A percentile compares a stretch with the other conserved stretches of the same genome.
Conservation (phyloP, 2,329 filamentous ascomycete genomes). For the Colletotrichum chlorophyti region DNA sequence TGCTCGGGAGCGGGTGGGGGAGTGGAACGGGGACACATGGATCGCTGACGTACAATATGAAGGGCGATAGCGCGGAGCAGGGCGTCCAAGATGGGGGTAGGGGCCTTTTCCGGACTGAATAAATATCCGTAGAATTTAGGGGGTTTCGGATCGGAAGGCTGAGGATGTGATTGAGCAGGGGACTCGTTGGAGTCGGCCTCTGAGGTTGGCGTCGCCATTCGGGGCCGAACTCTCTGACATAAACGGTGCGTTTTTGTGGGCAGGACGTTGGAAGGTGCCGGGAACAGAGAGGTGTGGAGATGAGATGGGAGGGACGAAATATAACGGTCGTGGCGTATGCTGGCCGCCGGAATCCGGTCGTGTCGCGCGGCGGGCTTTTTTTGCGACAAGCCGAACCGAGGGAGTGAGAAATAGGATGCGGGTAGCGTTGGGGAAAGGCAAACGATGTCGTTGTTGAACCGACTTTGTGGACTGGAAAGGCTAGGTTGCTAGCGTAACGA, state of each 20-base stretch:
- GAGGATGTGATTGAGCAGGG: constrained; percentile 10
- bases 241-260: constrained; percentile 19
- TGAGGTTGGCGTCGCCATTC: constrained; percentile 30
- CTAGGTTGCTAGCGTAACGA: not conserved
- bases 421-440: not conserved
- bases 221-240: constrained; percentile 20
- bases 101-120: constrained; percentile 71
- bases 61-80: constrained; percentile 72
- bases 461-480: not conserved
- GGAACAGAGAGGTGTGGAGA: constrained; percentile 14
- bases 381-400: not conserved
- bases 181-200: constrained; percentile 31
- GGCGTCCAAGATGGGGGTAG: constrained; percentile 71
- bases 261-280: constrained; percentile 14
- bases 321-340: constrained; percentile 19
- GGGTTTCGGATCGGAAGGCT: constrained; percentile 2
- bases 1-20: constrained; percentile 18
- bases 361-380: not conserved
- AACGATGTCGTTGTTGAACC: not conserved
- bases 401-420: not conserved
- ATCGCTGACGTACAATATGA: constrained; percentile 67
- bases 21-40: not conserved
- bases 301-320: constrained; percentile 8
- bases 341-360: constrained; percentile 1
- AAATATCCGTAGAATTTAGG: constrained; percentile 66